Conservation (phyloP, 2,329 filamentous ascomycete species). For the Penicillium sp. region DNA sequence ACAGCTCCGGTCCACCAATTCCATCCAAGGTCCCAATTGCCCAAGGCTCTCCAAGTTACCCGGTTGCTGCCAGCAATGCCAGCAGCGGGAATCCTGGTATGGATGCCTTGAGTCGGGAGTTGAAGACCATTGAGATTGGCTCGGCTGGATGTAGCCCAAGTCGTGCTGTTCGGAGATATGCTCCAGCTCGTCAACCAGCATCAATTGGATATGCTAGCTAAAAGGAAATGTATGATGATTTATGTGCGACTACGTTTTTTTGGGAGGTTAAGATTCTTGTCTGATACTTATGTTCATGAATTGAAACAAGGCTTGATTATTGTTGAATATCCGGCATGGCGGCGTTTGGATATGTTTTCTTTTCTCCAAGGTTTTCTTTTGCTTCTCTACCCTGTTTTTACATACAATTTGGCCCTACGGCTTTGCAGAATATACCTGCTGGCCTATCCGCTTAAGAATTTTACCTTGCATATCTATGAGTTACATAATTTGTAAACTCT, state of each 20-base stretch:
- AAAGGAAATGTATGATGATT: conserved; percentile 15
- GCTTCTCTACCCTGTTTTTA: conserved; percentile 8
- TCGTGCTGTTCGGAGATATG: conserved; percentile 34
- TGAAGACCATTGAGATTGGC: conserved; percentile 54
- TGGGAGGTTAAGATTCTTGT: background rate
- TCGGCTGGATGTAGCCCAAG: conserved; percentile 31
- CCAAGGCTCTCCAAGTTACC: conserved; percentile 30
- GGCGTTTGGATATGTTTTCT: conserved; percentile 4
- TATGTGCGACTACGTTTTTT: conserved; percentile 18
- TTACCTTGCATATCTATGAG: background rate
- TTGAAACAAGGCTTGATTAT: conserved; percentile 9
- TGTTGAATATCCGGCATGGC: conserved; percentile 7
- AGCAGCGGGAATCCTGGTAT: conserved; percentile 25
- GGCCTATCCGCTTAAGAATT: background rate
- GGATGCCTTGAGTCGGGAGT: conserved; percentile 58
- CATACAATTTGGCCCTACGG: conserved; percentile 1
- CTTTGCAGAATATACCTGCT: conserved; percentile 7
- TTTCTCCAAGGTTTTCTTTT: background rate
- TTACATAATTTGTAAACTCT: too few relatives aligned
- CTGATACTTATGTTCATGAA: conserved; percentile 5
- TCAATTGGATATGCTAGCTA: conserved; percentile 32
- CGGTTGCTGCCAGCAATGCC: conserved; percentile 29
- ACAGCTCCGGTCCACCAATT: conserved; percentile 38
- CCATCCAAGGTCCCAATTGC: conserved; percentile 45
- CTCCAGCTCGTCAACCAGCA: conserved; percentile 27